phyloP scores from a whole-genome alignment of 305 asterid genomes.

The Solanum hybrid region DNA sequence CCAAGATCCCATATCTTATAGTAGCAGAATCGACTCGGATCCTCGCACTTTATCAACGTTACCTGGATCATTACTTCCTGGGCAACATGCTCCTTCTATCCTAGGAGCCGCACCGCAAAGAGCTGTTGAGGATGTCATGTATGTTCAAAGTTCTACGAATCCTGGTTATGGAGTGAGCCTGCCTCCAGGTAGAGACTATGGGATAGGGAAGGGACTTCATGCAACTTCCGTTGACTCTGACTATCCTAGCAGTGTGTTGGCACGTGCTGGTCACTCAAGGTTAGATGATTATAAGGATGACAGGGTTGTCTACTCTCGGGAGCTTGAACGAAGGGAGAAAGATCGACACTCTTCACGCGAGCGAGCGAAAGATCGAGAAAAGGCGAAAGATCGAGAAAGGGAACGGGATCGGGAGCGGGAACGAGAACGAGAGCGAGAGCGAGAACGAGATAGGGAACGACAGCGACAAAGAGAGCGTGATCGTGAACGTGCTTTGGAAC shows the following conservation, averaged over 20 bases:
- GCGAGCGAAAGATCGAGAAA: conserved; percentile 71
- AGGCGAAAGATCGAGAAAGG: conserved; percentile 56
- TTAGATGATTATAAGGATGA: conserved; percentile 68
- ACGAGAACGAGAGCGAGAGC: conserved; percentile 34
- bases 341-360: conserved; percentile 67
- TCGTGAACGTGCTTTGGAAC: conserved; percentile 58
- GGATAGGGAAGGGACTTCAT: conserved; percentile 78
- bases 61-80: conserved; percentile 58
- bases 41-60: conserved; percentile 47
- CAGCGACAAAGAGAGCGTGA: conserved; percentile 53
- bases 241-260: conserved; percentile 45
- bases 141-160: conserved; percentile 60
- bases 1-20: conserved; percentile 68
- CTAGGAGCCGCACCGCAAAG: conserved; percentile 88
- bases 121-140: conserved; percentile 56
- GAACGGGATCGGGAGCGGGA: conserved; percentile 49
- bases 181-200: conserved; percentile 98
- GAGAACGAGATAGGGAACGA: conserved; percentile 30
- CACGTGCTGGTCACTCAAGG: conserved; percentile 51
- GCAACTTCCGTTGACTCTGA: conserved; percentile 57
- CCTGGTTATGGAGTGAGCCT: conserved; percentile 99
- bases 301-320: conserved; percentile 52
- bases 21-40: conserved; percentile 72
- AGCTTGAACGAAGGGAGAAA: conserved; percentile 69
- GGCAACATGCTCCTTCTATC: conserved; percentile 68